Conservation (phyloP, 1,284 basidiomycete genomes). For the Ganoderma multipileum region DNA sequence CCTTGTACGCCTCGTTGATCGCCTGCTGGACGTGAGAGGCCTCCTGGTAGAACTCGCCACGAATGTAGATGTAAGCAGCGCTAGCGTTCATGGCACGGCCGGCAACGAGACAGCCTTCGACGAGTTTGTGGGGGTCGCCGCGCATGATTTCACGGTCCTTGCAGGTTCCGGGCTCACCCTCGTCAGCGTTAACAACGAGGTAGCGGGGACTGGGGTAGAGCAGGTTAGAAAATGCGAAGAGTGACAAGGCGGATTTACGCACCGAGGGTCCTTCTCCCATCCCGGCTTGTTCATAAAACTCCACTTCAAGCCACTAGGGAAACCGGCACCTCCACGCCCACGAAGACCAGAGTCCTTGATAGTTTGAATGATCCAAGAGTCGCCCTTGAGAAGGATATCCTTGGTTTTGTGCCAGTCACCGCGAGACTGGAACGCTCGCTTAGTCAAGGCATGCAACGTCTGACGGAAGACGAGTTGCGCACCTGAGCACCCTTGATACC, state of each 20-base stretch:
- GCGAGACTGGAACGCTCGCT: slow-evolving; percentile 63
- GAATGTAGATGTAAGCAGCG: slow-evolving; percentile 99
- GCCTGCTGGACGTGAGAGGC: slow-evolving; percentile 93
- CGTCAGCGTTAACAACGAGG: slow-evolving; percentile 97
- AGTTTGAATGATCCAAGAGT: slow-evolving; percentile 96
- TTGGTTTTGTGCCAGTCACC: slow-evolving; percentile 99
- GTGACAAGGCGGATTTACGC: slow-evolving; percentile 29
- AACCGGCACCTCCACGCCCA: slow-evolving; percentile 97
- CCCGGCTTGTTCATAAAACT: slow-evolving; percentile 99
- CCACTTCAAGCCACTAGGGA: slow-evolving; percentile 98
- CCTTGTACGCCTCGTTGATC: slow-evolving; percentile 94
- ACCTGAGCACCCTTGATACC: slow-evolving; percentile 90
- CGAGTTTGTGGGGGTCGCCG: slow-evolving; percentile 97
- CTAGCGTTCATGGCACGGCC: slow-evolving; percentile 98
- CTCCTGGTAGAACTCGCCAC: slow-evolving; percentile 98
- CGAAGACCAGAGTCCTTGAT: slow-evolving; percentile 97
- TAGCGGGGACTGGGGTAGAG: slow-evolving; percentile 77
- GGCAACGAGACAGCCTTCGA: slow-evolving; percentile 97
- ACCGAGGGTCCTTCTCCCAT: slow-evolving; percentile 95
- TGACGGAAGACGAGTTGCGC: slow-evolving; percentile 27
- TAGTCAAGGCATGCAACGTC: slow-evolving; percentile 14
- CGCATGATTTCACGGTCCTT: slow-evolving; percentile 99
- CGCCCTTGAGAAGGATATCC: slow-evolving; percentile 94
- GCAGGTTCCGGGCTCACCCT: slow-evolving; percentile 99
- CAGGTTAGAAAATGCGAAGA: slow-evolving; percentile 2